These are phyloP conservation scores for Saccharum officinarum DNA, from an alignment of 176 grass and related monocot genomes.

Conservation along the genomic window DNA sequence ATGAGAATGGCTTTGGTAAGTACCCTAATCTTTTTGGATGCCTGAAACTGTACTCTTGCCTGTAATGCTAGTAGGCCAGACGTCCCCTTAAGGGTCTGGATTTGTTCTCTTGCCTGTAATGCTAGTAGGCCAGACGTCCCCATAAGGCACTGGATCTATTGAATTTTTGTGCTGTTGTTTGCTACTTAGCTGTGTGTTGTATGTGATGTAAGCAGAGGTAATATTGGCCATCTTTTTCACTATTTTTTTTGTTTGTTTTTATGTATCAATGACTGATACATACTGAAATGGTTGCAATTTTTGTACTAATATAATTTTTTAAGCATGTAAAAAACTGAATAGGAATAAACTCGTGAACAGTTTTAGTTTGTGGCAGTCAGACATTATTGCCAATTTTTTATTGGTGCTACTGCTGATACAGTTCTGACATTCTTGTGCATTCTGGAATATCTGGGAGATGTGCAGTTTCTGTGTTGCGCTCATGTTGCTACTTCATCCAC, in stretches of 20 bases:
- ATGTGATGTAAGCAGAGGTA: neutral
- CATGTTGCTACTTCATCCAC: neutral
- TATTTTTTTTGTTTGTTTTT: neutral
- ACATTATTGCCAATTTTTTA: no score
- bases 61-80: conserved; percentile 1
- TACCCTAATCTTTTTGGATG: conserved; percentile 20
- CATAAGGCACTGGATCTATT: neutral
- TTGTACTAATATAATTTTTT: neutral
- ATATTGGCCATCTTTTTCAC: neutral
- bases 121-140: no score
- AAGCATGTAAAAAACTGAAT: conserved; percentile 5
- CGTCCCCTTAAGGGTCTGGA: no score
- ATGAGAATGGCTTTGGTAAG: conserved; percentile 84
- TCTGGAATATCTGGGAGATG: conserved; percentile 13
- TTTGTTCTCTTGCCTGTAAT: no score
- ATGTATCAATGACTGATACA: neutral
- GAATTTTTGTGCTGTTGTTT: neutral
- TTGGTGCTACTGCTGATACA: no score
- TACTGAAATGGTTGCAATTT: neutral
- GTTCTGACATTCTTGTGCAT: neutral
- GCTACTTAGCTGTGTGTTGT: neutral
- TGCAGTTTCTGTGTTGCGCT: neutral
- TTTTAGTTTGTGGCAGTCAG: conserved; percentile 20
- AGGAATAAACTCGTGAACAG: neutral
- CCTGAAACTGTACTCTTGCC: conserved; percentile 9